Evolutionary conservation across 2,329 filamentous ascomycete genomes (phyloP).

Genomic region (Allantophomopsis lycopodina): DNA sequence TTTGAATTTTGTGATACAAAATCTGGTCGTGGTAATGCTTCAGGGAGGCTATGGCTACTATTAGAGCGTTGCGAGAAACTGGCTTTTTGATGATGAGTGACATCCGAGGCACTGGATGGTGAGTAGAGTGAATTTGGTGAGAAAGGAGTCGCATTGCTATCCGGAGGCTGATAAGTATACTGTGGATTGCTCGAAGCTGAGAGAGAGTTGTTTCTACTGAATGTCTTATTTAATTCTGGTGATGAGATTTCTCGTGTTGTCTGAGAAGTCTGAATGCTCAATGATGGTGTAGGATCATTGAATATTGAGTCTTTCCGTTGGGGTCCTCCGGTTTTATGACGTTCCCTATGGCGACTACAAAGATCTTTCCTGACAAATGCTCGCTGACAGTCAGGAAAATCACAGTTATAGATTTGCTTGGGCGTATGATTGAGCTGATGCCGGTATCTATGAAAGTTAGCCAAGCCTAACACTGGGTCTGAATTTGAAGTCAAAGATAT

Average conservation of each 20-base stretch:
- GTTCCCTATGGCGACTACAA: constrained; percentile 71
- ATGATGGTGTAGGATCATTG: constrained; percentile 27
- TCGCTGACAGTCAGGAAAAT: constrained; percentile 79
- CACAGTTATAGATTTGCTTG: constrained; percentile 89
- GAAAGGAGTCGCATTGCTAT: constrained; percentile 13
- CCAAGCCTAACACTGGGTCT: too few species aligned
- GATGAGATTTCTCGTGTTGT: constrained; percentile 13
- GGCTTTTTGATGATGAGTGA: constrained; percentile 5
- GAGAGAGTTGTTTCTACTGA: too few species aligned
- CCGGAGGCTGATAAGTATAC: constrained; percentile 8
- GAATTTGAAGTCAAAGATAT: too few species aligned
- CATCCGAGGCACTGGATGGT: constrained; percentile 12
- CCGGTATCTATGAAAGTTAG: constrained; percentile 41
- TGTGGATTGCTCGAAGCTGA: too few species aligned
- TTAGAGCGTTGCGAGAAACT: constrained; percentile 15
- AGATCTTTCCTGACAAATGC: constrained; percentile 90
- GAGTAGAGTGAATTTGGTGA: constrained; percentile 15
- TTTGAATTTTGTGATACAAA: too few species aligned
- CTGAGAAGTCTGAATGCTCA: constrained; percentile 10
- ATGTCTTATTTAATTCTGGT: constrained; percentile 12
- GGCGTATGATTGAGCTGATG: constrained; percentile 94
- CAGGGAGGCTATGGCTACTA: constrained; percentile 13
- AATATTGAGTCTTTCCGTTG: constrained; percentile 60
- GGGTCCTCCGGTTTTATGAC: constrained; percentile 68
- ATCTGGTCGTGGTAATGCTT: constrained; percentile 10